A percentile compares a stretch with the other conserved stretches of the same genome.
Evolutionary conservation across 2,329 filamentous ascomycete species (phyloP).

Genomic region (Ophiostoma fasciatum): DNA sequence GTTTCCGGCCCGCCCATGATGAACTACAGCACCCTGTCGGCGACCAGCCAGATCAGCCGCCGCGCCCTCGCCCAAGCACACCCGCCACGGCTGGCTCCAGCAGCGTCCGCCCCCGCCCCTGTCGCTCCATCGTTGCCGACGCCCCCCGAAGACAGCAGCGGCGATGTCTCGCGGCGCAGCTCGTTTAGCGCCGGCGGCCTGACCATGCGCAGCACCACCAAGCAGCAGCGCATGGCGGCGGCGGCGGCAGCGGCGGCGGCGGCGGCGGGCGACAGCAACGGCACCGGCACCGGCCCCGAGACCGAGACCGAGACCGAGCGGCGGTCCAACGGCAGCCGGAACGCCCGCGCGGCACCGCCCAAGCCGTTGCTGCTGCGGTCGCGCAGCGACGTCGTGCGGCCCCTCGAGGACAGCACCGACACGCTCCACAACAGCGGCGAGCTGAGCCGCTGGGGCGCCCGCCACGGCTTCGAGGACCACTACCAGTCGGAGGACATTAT

Average conservation of each 20-base stretch:
- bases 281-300: too few species aligned
- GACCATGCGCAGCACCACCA: constrained; percentile 1
- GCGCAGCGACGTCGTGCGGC: constrained; percentile 38
- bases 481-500: constrained; percentile 85
- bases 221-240: constrained; percentile 1
- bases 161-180: constrained; percentile 4
- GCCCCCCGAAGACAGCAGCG: constrained; percentile 2
- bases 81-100: too few species aligned
- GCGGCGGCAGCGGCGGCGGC: not conserved
- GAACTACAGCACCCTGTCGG: too few species aligned
- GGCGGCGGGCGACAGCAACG: constrained; percentile 15
- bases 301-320: too few species aligned
- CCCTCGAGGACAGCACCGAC: constrained; percentile 15
- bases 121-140: too few species aligned
- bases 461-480: constrained; percentile 87
- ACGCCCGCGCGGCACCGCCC: constrained; percentile 10
- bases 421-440: constrained; percentile 14
- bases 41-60: too few species aligned
- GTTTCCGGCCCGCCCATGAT: too few species aligned
- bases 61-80: too few species aligned
- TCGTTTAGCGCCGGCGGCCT: constrained; percentile 4
- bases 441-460: constrained; percentile 34
- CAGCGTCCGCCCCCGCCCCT: too few species aligned
- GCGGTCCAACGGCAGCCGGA: constrained; percentile 11
- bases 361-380: constrained; percentile 41